A percentile compares a stretch with the other conserved stretches of the same genome.
Evolutionary conservation across 148 eudicot species (phyloP).

Genomic region (Chenopodium quinoa): DNA sequence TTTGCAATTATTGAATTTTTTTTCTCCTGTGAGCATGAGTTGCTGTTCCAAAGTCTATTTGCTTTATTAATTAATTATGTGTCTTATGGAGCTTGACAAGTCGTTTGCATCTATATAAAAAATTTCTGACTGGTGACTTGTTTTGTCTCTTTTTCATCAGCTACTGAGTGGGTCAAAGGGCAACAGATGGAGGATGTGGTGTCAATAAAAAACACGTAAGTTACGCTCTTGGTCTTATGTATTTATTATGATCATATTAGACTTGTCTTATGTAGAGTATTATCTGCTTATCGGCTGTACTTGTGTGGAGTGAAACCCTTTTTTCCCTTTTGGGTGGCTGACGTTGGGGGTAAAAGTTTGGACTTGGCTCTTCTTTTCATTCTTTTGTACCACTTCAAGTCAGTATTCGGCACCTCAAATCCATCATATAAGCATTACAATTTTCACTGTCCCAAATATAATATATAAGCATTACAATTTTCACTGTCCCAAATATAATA

Average conservation of each 20-base stretch:
- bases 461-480: no score
- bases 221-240: not conserved
- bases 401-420: no score
- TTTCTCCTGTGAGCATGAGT: not conserved
- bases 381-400: not conserved
- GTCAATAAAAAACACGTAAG: constrained; percentile 90
- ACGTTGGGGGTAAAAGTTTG: not conserved
- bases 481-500: no score
- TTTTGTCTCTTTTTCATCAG: constrained; percentile 41
- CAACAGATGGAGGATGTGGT: constrained; percentile 81
- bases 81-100: not conserved
- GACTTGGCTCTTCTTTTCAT: not conserved
- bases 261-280: no score
- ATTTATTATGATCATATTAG: no score
- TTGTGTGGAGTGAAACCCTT: not conserved
- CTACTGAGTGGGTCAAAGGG: constrained; percentile 97
- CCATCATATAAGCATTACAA: no score
- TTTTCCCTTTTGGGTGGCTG: no score
- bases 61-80: not conserved
- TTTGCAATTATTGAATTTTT: no score
- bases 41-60: not conserved
- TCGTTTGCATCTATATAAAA: not conserved
- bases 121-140: constrained; percentile 16
- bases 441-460: no score
- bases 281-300: no score